Percentiles rank a stretch among this genome's conserved stretches.
Evolutionary conservation across 352 stramenopile species (phyloP).

Genomic region (Phytophthora quininea): DNA sequence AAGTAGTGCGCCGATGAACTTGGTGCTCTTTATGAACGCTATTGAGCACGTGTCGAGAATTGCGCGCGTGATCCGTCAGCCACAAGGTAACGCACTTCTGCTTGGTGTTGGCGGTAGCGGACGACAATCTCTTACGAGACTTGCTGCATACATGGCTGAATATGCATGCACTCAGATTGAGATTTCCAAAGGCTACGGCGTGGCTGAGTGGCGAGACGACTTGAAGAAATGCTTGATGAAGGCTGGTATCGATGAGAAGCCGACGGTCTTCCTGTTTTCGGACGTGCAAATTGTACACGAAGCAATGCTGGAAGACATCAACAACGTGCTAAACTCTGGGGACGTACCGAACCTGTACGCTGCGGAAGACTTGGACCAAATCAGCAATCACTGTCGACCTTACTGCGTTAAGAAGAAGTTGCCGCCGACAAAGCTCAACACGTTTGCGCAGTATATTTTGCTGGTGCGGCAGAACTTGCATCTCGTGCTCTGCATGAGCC

Average conservation of each 20-base stretch:
- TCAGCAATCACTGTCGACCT: conserved; percentile 89
- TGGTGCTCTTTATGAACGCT: conserved; percentile 91
- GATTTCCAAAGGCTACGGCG: conserved; percentile 94
- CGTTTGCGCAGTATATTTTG: conserved; percentile 94
- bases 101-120: conserved; percentile 94
- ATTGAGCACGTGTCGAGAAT: conserved; percentile 90
- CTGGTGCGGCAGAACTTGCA: conserved; percentile 93
- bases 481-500: conserved; percentile 93
- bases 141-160: conserved; percentile 94
- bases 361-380: conserved; percentile 92
- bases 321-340: conserved; percentile 95
- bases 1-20: conserved; percentile 85
- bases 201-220: conserved; percentile 93
- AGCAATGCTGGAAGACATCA: conserved; percentile 96
- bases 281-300: conserved; percentile 96
- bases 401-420: conserved; percentile 93
- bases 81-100: conserved; percentile 90
- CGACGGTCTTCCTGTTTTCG: conserved; percentile 94
- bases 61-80: conserved; percentile 81
- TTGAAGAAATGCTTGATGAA: conserved; percentile 93
- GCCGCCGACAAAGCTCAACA: conserved; percentile 93
- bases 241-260: conserved; percentile 93
- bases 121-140: conserved; percentile 89
- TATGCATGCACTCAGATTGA: conserved; percentile 94
- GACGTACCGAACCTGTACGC: conserved; percentile 95